phyloP scores from a whole-genome alignment of 768 basidiomycete genomes.

The Hygrophorus pudorinus region DNA sequence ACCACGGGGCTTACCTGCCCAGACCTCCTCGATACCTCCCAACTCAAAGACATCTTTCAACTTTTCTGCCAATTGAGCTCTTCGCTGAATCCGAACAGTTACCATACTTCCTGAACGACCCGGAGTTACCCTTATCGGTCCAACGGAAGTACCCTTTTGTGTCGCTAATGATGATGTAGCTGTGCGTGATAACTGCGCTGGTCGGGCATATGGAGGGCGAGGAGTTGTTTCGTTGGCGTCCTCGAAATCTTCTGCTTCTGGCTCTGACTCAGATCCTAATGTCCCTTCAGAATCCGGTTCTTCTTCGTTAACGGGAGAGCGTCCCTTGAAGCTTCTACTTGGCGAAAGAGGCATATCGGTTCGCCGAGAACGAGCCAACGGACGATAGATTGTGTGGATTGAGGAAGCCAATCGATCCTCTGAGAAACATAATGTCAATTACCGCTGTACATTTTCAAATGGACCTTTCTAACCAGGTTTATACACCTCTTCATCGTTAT shows the following conservation, averaged over 20 bases:
- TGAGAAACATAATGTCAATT: slow-evolving; percentile 13
- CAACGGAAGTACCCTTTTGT: background rate
- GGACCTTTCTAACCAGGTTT: slow-evolving; percentile 22
- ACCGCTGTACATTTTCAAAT: background rate
- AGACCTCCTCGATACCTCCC: slow-evolving; percentile 72
- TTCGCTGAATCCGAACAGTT: slow-evolving; percentile 59
- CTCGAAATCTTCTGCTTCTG: slow-evolving; percentile 49
- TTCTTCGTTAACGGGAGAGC: slow-evolving; percentile 20
- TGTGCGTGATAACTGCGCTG: slow-evolving; percentile 3
- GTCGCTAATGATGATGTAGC: slow-evolving; percentile 6
- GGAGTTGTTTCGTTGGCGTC: slow-evolving; percentile 32
- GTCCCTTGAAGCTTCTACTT: slow-evolving; percentile 13
- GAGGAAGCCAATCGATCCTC: slow-evolving; percentile 62
- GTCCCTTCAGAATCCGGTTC: slow-evolving; percentile 24
- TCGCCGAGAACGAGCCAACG: slow-evolving; percentile 58
- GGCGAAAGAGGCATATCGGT: slow-evolving; percentile 18
- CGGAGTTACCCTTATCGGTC: slow-evolving; percentile 13
- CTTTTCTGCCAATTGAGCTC: slow-evolving; percentile 76
- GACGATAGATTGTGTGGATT: slow-evolving; percentile 81
- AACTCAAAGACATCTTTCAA: slow-evolving; percentile 83
- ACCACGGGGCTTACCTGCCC: slow-evolving; percentile 47
- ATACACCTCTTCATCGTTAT: slow-evolving; percentile 56
- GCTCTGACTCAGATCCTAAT: slow-evolving; percentile 31
- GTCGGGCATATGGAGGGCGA: slow-evolving; percentile 18
- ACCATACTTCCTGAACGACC: slow-evolving; percentile 57